phyloP scores from a whole-genome alignment of 2,329 filamentous ascomycete species.

The Beauveria pseudobassiana region DNA sequence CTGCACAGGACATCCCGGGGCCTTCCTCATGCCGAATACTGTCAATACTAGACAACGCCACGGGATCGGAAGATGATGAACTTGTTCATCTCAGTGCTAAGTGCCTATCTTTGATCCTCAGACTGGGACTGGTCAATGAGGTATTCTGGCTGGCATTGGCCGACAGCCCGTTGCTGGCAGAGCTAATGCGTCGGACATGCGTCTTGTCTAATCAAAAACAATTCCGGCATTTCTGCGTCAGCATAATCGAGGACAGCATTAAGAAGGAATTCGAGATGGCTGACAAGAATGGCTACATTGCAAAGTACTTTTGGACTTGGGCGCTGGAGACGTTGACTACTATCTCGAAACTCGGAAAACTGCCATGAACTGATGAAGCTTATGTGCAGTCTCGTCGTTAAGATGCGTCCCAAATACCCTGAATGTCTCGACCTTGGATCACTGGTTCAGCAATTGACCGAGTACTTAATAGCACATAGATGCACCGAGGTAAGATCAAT shows the following conservation, averaged over 20 bases:
- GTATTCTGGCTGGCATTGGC: conserved; percentile 23
- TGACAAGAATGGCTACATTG: conserved; percentile 13
- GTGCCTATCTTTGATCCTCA: conserved; percentile 22
- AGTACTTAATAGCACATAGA: conserved; percentile 22
- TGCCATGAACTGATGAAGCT: conserved; percentile 41
- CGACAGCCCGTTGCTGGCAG: conserved; percentile 17
- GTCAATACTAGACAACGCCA: conserved; percentile 21
- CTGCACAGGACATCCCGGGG: conserved; percentile 16
- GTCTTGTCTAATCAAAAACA: conserved; percentile 21
- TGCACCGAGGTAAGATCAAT: conserved; percentile 30
- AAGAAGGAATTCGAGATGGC: conserved; percentile 5
- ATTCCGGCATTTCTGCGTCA: conserved; percentile 24
- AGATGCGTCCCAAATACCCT: conserved; percentile 20
- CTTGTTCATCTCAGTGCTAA: conserved; percentile 20
- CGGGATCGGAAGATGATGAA: conserved; percentile 17
- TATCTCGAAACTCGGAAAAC: conserved; percentile 24
- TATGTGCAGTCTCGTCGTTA: conserved; percentile 32
- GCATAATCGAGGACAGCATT: conserved; percentile 26
- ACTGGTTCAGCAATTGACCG: conserved; percentile 23
- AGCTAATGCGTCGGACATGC: conserved; percentile 19
- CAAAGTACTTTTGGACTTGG: conserved; percentile 24
- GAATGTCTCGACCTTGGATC: conserved; percentile 23
- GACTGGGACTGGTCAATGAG: conserved; percentile 20
- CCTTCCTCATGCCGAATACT: conserved; percentile 13
- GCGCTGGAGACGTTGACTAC: conserved; percentile 27